phyloP scores from a whole-genome alignment of 1,139 yeast species.

The Yamadazyma aaseri region DNA sequence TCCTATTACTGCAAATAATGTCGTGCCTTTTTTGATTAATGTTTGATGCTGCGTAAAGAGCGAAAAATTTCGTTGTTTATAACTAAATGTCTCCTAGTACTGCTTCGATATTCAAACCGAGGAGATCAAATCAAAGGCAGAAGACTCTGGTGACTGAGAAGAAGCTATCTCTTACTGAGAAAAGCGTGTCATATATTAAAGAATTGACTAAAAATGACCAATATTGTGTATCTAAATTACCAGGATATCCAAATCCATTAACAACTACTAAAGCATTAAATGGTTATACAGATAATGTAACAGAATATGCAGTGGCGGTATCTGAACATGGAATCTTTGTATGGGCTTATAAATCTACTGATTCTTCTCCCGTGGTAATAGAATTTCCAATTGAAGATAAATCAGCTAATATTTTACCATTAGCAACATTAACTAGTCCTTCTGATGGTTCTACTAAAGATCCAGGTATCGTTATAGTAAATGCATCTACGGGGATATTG shows the following conservation, averaged over 20 bases:
- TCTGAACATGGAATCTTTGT: conserved; percentile 54
- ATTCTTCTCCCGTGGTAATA: conserved; percentile 55
- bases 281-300: conserved; percentile 54
- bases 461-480: conserved; percentile 68
- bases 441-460: conserved; percentile 54
- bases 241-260: conserved; percentile 34
- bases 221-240: conserved; percentile 60
- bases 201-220: conserved; percentile 63
- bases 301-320: conserved; percentile 56
- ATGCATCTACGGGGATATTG: conserved; percentile 53
- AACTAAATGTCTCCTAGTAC: conserved; percentile 6
- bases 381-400: conserved; percentile 39
- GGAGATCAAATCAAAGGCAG: conserved; percentile 7
- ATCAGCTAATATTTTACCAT: conserved; percentile 29
- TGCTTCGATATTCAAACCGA: conserved; percentile 13
- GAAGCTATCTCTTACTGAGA: conserved; percentile 4
- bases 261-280: conserved; percentile 22
- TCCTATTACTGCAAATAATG: too few species aligned
- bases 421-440: conserved; percentile 68
- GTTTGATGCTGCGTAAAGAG: too few species aligned
- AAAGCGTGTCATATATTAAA: conserved; percentile 8
- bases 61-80: conserved; percentile 5
- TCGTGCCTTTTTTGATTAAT: too few species aligned
- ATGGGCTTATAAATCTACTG: conserved; percentile 69
- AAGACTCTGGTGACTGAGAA: conserved; percentile 1